phyloP scores from a whole-genome alignment of 495 filamentous ascomycete genomes.

The Penicillium ochrochloron region DNA sequence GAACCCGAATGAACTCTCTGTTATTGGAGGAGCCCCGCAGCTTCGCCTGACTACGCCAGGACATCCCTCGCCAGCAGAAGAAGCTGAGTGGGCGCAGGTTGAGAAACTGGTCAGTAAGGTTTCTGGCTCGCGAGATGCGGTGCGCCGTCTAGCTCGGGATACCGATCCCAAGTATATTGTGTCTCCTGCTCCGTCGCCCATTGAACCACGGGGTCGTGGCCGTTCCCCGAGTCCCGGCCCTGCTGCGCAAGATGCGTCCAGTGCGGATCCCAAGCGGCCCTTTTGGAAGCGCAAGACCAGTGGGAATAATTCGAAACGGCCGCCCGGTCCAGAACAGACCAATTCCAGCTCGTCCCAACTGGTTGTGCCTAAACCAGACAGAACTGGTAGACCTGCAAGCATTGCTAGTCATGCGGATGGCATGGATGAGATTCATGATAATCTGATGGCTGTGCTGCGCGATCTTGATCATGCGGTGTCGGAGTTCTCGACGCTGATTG shows the following conservation, averaged over 20 bases:
- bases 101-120: slow-evolving; percentile 82
- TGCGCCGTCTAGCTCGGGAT: slow-evolving; percentile 81
- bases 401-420: slow-evolving; percentile 50
- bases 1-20: slow-evolving; percentile 24
- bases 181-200: slow-evolving; percentile 23
- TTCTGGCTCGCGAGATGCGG: slow-evolving; percentile 84
- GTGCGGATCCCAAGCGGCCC: slow-evolving; percentile 47
- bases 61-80: slow-evolving; percentile 56
- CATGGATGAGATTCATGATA: slow-evolving; percentile 68
- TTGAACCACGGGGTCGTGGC: slow-evolving; percentile 35
- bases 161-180: slow-evolving; percentile 68
- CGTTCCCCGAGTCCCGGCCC: slow-evolving; percentile 48
- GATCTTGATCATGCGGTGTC: slow-evolving; percentile 82
- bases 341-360: slow-evolving; percentile 58
- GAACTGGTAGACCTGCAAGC: slow-evolving; percentile 41
- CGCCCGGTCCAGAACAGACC: slow-evolving; percentile 36
- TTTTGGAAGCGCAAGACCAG: slow-evolving; percentile 95
- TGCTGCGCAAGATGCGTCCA: slow-evolving; percentile 40
- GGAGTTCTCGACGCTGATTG: slow-evolving; percentile 78
- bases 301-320: slow-evolving; percentile 37
- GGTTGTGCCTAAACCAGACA: slow-evolving; percentile 51
- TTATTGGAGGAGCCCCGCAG: slow-evolving; percentile 30
- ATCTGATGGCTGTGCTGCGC: slow-evolving; percentile 76
- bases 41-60: slow-evolving; percentile 37
- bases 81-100: slow-evolving; percentile 82